Evolutionary conservation across 306 rosid genomes (phyloP), one percentile per base, ranked within the genome.

Genomic region (Datisca glomerata): DNA sequence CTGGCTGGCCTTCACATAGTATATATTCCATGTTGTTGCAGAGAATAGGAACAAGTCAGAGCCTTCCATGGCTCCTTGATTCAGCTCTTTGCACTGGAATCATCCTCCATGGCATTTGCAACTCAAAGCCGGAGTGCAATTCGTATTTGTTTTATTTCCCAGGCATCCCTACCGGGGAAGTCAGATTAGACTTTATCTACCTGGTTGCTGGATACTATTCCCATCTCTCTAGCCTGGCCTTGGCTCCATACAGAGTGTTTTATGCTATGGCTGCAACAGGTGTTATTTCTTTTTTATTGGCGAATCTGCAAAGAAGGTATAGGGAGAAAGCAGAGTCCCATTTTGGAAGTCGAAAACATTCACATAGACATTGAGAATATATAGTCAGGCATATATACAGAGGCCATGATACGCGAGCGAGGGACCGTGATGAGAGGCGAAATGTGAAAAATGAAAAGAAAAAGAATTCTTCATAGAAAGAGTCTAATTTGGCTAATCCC

Each of bases 41-140:
- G 98, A 89, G 96, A 65, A 48, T 80, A 55, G 86, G 85, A 10
- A 61, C 63, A 69, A 85, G 80, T 18, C 72, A 66, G 67, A 70
- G 76, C 57, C 67, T 77, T 34, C 93, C 95, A 3, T 72, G 93
- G 93, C 43, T 89, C 22, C 41, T 89, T 77, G 98, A 89, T 78
- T 73, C 93, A 6, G 59, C 71, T 55, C 86, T 84, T 59, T 70
- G 75, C 69, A 57, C 63, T 2, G 86, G 98, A 18, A 70, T 80
- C 68, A 80, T 89, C 65, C 84, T 89, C 66, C 95, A 89, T 40
- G 93, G 95, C 18, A 43, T 80, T 45, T 78, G 76, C 74, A 75
- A 53, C 20, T 63, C 92, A 10, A 80, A 70, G 59, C 98, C 93
- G 0, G 79, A 79, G 59, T 69, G 70, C 61, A 83, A 72, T 67